Evolutionary conservation across 2,329 filamentous ascomycete genomes (phyloP), one percentile per base, ranked within the genome.

Genomic region (Fusarium poae): DNA sequence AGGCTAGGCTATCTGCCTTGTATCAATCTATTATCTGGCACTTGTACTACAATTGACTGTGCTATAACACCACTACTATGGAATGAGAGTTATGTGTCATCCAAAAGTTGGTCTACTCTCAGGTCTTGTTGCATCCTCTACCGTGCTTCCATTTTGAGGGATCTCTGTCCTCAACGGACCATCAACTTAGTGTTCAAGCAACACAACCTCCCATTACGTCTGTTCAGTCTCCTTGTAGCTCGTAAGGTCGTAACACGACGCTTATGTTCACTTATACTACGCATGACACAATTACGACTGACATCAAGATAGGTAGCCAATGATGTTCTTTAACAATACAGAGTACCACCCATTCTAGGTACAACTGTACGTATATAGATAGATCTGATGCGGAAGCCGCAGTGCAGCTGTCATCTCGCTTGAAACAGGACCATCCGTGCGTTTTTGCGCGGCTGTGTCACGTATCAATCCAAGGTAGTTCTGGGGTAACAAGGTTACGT

Each of bases 401-500:
- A 30, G 40, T 50, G 60, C 61, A 65, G 53, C 46, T 65, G 42
- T 44, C 46, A 60, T 52, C 60, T 65, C 62, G 61, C 60, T 60
- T 65, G 60, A 65, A 59, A 60, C 61, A 39, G 53, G 21, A 29
- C 53, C n/a, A 60, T 44, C 25, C 37, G 21, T 60, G 46, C 60
- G 50, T 54, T 32, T 30, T 40, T 50, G 20, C 48, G 39, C 55
- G 30, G 35, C 32, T 39, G 53, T 65, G 25, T 49, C 30, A 43
- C 42, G 21, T 49, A 30, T 35, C 37, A 40, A 34, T 29, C 25
- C 46, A n/a, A n/a, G n/a, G n/a, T 20, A 37, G 30, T 43, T 62
- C 49, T 30, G 57, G 60, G 57, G 60, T 43, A 62, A 57, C 57
- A 25, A 43, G 57, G 40, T 42, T 63, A 39, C 49, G 44, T 63